Percentiles rank a stretch among this genome's conserved stretches.
Evolutionary conservation across 768 basidiomycete species (phyloP).

Genomic region (Fomitopsis pulvina): DNA sequence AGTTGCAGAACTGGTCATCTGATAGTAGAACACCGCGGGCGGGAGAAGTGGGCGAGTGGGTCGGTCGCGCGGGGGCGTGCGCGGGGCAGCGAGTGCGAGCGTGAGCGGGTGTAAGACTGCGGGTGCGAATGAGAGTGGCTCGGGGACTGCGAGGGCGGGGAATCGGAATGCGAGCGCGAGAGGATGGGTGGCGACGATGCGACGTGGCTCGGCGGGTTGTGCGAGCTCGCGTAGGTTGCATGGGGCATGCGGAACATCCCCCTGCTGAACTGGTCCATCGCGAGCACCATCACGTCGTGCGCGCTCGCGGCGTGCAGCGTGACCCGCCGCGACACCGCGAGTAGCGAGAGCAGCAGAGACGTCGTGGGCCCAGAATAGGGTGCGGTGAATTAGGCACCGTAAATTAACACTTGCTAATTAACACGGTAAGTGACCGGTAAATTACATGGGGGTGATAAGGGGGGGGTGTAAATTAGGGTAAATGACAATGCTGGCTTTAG

Average conservation of each 20-base stretch:
- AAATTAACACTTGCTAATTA: no score
- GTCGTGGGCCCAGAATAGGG: not conserved
- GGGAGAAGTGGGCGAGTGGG: conserved; percentile 32
- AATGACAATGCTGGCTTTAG: no score
- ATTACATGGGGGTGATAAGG: no score
- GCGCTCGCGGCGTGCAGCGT: conserved; percentile 34
- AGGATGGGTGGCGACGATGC: conserved; percentile 4
- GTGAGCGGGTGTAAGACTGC: conserved; percentile 3
- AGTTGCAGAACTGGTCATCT: no score
- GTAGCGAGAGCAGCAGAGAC: conserved; percentile 1
- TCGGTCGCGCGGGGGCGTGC: conserved; percentile 4
- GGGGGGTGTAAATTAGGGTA: no score
- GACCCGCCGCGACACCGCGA: conserved; percentile 40
- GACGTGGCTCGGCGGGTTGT: conserved; percentile 15
- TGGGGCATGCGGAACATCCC: conserved; percentile 72
- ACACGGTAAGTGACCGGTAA: no score
- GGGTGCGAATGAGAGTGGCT: no score
- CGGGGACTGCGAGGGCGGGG: conserved; percentile 5
- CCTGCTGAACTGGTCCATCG: conserved; percentile 63
- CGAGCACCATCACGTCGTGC: conserved; percentile 49
- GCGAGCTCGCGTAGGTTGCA: conserved; percentile 23
- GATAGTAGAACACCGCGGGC: no score
- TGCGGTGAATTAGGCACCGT: no score
- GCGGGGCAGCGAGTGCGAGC: conserved; percentile 7
- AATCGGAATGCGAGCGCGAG: conserved; percentile 6